Evolutionary conservation across 1,284 basidiomycete species (phyloP), one percentile per base, ranked within the genome.

Genomic region (Ganoderma lingzhi): DNA sequence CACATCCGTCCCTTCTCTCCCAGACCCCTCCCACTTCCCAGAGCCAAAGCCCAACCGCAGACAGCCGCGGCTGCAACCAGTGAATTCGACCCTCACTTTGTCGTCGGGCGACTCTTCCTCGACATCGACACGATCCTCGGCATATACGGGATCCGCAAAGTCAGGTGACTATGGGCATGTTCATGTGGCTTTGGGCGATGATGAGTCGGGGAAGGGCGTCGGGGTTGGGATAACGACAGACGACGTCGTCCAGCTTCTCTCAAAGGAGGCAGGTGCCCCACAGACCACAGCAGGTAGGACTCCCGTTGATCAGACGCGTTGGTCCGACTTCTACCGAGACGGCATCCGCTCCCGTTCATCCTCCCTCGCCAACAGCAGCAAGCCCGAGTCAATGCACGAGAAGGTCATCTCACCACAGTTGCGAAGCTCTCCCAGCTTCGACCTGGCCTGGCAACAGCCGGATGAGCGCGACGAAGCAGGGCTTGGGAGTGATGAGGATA

Each of bases 401-500:
- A 81, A 76, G 68, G 76, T 79, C 48, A 69, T 72, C 48, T 78
- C 78, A 19, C 68, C 70, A 10, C 59, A 42, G 45, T 66, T 92
- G 56, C 86, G 86, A 35, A 85, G 88, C 73, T 90, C 91, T 74
- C 86, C 88, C 32, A 92, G 90, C 76, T 92, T 90, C 76, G 93
- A 93, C 75, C 84, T 90, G 79, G 87, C 84, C 63, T 94, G 93
- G 92, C 88, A 90, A 76, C 80, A 86, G 6, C 87, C 90, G 6
- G 91, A 92, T 77, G 92, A 93, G 77, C 85, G 88, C 70, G 93
- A 93, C 72, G 92, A 93, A 76, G 84, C 84, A 56, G 88, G 85
- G n/a, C 76, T 87, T 35, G 83, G 88, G 53, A 90, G 89, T 71
- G 93, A 91, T 65, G 91, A 92, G 55, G 93, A 93, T 72, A 90